A percentile compares a stretch with the other conserved stretches of the same genome.
Evolutionary conservation across 164 flowering plant species (phyloP).

Genomic region (Tinospora cordifolia): DNA sequence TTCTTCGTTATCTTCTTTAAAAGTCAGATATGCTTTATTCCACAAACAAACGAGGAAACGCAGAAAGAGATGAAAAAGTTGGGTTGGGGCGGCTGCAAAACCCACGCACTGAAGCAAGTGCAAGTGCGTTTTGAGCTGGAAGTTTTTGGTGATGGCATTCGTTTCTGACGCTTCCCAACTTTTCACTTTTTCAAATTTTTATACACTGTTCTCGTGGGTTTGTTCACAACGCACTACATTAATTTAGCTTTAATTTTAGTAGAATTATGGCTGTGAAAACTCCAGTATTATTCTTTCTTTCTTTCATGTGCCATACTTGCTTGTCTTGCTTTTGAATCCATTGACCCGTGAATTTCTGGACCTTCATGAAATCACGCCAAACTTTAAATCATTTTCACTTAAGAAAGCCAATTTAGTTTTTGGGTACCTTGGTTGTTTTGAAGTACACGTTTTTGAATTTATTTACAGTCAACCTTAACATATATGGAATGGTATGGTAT

Average conservation of each 20-base stretch:
- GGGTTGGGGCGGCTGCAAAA: neutral
- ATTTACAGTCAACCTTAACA: neutral
- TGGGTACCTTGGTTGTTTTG: neutral
- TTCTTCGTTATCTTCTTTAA: neutral
- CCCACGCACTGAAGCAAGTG: constrained; percentile 5
- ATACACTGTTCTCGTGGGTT: too few relatives aligned
- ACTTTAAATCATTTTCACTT: too few relatives aligned
- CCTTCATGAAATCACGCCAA: too few relatives aligned
- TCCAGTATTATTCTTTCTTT: neutral
- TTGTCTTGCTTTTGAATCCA: neutral
- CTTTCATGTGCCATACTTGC: neutral
- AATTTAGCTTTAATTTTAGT: too few relatives aligned
- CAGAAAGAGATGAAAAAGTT: neutral
- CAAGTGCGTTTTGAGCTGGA: neutral
- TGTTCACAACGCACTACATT: too few relatives aligned
- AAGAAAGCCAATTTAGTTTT: too few relatives aligned
- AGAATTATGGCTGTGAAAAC: too few relatives aligned
- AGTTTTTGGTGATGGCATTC: neutral
- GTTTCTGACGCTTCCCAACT: neutral
- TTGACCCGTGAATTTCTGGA: neutral
- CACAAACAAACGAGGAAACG: neutral
- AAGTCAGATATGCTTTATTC: neutral
- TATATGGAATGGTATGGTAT: neutral
- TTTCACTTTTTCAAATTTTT: too few relatives aligned
- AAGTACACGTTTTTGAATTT: neutral